These are phyloP conservation scores for Coemansia sp. DNA, from an alignment of 192 early-diverging fungal species.

Conservation along the genomic window DNA sequence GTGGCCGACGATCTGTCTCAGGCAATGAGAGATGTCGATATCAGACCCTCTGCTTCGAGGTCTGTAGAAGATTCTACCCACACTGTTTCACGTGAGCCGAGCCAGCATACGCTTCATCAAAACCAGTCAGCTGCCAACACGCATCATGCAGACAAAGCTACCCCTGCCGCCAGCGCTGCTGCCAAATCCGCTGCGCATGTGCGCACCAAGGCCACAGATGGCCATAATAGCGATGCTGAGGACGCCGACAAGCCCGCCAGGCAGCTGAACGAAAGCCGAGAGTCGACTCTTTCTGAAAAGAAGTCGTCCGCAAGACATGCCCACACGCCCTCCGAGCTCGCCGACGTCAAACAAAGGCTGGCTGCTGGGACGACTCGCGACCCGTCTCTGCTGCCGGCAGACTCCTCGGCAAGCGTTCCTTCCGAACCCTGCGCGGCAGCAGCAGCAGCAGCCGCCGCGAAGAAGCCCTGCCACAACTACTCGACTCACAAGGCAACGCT, in stretches of 20 bases:
- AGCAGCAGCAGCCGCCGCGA: constrained; percentile 15
- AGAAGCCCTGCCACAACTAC: constrained; percentile 43
- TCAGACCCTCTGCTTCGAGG: constrained; percentile 12
- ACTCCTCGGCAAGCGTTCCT: not conserved
- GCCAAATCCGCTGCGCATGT: constrained; percentile 8
- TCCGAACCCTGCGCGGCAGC: not conserved
- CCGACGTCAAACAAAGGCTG: constrained; percentile 27
- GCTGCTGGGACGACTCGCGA: constrained; percentile 38
- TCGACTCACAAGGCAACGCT: constrained; percentile 49
- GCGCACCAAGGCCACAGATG: not conserved
- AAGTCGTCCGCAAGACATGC: constrained; percentile 17
- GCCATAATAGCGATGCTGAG: not conserved
- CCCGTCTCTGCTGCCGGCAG: constrained; percentile 11
- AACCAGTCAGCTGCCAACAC: constrained; percentile 27
- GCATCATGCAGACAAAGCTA: constrained; percentile 2
- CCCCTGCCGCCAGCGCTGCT: constrained; percentile 9
- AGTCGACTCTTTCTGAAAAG: constrained; percentile 24
- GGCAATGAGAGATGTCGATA: constrained; percentile 12
- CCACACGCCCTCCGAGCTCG: constrained; percentile 22
- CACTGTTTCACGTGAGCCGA: constrained; percentile 43
- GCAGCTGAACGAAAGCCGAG: constrained; percentile 5
- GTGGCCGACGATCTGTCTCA: constrained; percentile 22
- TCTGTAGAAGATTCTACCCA: constrained; percentile 32
- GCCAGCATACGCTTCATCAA: constrained; percentile 39
- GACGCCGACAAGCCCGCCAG: not conserved